These are phyloP conservation scores for Xerocomus brunneocitrinus DNA, from an alignment of 768 basidiomycete genomes.

Conservation along the genomic window DNA sequence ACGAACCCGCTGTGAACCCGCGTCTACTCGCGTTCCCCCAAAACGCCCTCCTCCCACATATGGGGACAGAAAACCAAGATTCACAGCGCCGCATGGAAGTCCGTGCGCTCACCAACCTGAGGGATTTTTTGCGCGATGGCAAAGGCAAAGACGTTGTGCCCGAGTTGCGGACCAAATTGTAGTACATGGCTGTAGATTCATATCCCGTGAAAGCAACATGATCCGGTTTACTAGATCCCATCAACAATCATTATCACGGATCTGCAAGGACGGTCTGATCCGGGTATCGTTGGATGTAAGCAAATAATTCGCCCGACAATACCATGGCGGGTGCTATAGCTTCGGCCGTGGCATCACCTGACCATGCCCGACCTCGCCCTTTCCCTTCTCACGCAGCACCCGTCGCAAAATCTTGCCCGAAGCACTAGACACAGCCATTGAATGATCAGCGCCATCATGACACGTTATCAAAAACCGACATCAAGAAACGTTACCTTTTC, in stretches of 20 bases:
- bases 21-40: slow-evolving; percentile 77
- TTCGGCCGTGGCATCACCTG: slow-evolving; percentile 17
- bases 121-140: slow-evolving; percentile 62
- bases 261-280: neutral
- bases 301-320: neutral
- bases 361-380: slow-evolving; percentile 42
- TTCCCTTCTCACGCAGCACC: slow-evolving; percentile 65
- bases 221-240: neutral
- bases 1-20: slow-evolving; percentile 79
- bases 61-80: slow-evolving; percentile 87
- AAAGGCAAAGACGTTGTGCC: slow-evolving; percentile 63
- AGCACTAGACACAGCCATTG: slow-evolving; percentile 42
- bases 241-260: neutral
- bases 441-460: neutral
- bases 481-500: slow-evolving; percentile 20
- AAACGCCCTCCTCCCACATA: slow-evolving; percentile 83
- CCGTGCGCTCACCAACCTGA: slow-evolving; percentile 73
- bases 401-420: slow-evolving; percentile 86
- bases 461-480: neutral
- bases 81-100: slow-evolving; percentile 80
- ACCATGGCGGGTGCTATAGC: slow-evolving; percentile 2
- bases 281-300: neutral
- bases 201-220: neutral
- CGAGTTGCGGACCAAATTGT: slow-evolving; percentile 38
- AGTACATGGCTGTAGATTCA: neutral